phyloP scores from a whole-genome alignment of 495 filamentous ascomycete genomes.

The Trichoderma parareesei region DNA sequence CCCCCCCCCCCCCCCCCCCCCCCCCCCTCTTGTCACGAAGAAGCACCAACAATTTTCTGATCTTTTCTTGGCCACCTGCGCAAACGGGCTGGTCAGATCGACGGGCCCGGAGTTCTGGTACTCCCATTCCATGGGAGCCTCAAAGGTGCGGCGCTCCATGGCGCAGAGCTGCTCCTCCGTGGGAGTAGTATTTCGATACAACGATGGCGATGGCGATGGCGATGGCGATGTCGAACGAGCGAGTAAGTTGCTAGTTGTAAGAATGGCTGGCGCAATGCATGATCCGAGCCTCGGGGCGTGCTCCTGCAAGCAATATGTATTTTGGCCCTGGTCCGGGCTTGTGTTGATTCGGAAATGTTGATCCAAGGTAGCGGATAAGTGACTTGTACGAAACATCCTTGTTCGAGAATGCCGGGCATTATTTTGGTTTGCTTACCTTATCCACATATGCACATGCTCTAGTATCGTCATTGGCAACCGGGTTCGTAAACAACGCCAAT shows the following conservation, averaged over 20 bases:
- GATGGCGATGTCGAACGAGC: not conserved
- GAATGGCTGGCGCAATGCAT: no score
- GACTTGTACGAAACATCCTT: no score
- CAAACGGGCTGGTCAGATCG: constrained; percentile 40
- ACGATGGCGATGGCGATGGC: not conserved
- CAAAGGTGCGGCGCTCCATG: constrained; percentile 38
- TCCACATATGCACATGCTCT: not conserved
- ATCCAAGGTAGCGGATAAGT: no score
- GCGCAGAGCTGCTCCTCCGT: not conserved
- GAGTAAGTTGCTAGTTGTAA: no score
- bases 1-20: no score
- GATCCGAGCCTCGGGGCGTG: no score
- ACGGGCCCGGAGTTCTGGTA: constrained; percentile 35
- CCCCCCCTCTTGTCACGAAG: not conserved
- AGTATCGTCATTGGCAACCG: constrained; percentile 5
- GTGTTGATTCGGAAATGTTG: no score
- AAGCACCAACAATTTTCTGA: constrained; percentile 18
- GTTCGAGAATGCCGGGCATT: no score
- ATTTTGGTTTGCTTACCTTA: no score
- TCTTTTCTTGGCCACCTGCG: constrained; percentile 23
- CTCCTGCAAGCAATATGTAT: no score
- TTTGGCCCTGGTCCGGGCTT: no score
- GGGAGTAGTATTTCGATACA: not conserved
- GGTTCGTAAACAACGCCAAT: constrained; percentile 1
- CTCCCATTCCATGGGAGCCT: constrained; percentile 45